Base-by-base conservation (phyloP, 208 protist species). In the Novymonas esmeraldas region DNA sequence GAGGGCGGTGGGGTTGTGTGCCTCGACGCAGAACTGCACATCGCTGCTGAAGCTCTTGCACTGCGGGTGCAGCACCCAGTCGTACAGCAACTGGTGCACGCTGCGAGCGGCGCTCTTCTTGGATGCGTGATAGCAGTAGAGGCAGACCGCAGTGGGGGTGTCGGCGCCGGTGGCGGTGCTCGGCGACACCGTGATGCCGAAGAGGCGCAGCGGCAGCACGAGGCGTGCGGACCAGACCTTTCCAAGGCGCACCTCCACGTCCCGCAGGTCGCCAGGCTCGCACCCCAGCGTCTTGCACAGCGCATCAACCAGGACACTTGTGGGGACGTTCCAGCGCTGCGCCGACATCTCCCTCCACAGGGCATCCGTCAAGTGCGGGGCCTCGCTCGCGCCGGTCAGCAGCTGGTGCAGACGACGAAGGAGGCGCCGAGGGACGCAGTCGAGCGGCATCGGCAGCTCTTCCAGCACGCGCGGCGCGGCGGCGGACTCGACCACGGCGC, bases 191-290 rank as follows among this genome's bases (percentile, higher is more conserved):
- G 11, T 18, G 34, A 59, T 44, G 2, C 54, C 54, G 33, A 59
- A 59, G 44, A 59, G 14, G 13, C 34, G 54, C 38, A 59, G 54
- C 14, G 54, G 54, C 13, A 59, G 54, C 34, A 44, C 54, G 54
- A 59, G 54, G 34, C 54, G 26, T 10, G 20, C 54, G n/a, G 54
- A 20, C 54, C 54, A 59, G 20, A 59, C 54, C 29, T 59, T 59
- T 22, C 3, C 18, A 20, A 44, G 29, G 34, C 54, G 31, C 22
- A 16, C 22, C 31, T 59, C 54, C 31, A 59, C 54, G 13, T 16
- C 29, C 31, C 44, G 33, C 5, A 59, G 54, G n/a, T 59, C 54
- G 54, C 34, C n/a, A 44, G 34, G 54, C 34, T 5, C 28, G 54
- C 54, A 59, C 34, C 34, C 22, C 34, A 59, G 20, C 22, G 34